Evolutionary conservation across 768 basidiomycete species (phyloP).

Genomic region (Phylloporus sp.): DNA sequence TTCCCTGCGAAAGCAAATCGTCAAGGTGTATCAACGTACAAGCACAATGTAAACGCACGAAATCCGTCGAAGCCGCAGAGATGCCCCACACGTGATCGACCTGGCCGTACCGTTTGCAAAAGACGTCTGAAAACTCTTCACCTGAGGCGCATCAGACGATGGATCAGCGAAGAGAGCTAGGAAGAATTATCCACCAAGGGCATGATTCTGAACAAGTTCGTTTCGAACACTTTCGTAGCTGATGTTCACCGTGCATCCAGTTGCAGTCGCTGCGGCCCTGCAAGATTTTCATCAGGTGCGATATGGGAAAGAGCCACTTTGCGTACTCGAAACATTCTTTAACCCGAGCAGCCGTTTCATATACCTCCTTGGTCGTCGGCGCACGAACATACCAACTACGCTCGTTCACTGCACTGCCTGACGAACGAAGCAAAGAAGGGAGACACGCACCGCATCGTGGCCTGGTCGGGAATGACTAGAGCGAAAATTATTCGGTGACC

Average conservation of each 20-base stretch:
- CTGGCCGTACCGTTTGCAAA: constrained; percentile 53
- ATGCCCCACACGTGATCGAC: constrained; percentile 64
- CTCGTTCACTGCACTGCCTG: neutral
- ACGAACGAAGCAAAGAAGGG: neutral
- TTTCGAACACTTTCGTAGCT: constrained; percentile 31
- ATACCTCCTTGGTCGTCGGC: constrained; percentile 56
- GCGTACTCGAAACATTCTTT: constrained; percentile 66
- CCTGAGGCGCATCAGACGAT: constrained; percentile 33
- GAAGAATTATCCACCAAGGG: constrained; percentile 41
- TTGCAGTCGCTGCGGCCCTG: constrained; percentile 64
- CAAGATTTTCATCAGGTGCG: neutral
- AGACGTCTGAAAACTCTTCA: constrained; percentile 56
- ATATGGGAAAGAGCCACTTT: neutral
- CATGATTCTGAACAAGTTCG: constrained; percentile 65
- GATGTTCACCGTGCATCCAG: constrained; percentile 54
- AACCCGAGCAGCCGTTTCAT: constrained; percentile 56
- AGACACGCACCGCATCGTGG: constrained; percentile 58
- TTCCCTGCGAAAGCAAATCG: constrained; percentile 25
- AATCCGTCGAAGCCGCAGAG: constrained; percentile 73
- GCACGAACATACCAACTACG: constrained; percentile 71
- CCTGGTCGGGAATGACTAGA: constrained; percentile 77
- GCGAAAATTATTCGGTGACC: neutral
- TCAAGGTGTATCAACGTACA: neutral
- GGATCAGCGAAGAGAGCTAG: neutral
- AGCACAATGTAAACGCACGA: constrained; percentile 44